Percentiles rank a stretch among this genome's conserved stretches.
phyloP scores from a whole-genome alignment of 371 early-diverging fungal genomes.

The Mucor circinelloides region DNA sequence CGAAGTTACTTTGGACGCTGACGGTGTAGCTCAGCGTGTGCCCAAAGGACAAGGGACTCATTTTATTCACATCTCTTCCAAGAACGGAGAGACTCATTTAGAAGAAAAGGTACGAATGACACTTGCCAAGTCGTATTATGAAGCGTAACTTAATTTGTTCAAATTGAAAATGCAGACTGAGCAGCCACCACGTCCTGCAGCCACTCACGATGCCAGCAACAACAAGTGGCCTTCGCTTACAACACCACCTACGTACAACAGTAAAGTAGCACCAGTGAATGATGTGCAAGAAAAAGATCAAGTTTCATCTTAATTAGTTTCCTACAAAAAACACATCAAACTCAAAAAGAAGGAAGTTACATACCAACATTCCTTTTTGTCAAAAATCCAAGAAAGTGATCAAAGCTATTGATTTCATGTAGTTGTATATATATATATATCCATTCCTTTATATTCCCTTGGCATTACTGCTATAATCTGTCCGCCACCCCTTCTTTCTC shows the following conservation, averaged over 20 bases:
- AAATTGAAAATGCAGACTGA: slow-evolving; percentile 18
- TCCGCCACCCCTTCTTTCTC: neutral
- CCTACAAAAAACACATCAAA: slow-evolving; percentile 2
- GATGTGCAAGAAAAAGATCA: slow-evolving; percentile 8
- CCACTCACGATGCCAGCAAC: slow-evolving; percentile 4
- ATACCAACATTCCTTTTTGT: neutral
- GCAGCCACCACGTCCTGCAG: slow-evolving; percentile 7
- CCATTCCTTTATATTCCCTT: slow-evolving; percentile 4
- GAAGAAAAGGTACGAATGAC: slow-evolving; percentile 36
- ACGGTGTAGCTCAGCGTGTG: slow-evolving; percentile 50
- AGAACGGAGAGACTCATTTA: slow-evolving; percentile 35
- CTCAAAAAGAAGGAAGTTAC: slow-evolving; percentile 2
- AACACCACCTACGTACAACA: slow-evolving; percentile 18
- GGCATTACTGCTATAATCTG: neutral
- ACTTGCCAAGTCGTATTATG: too few species aligned
- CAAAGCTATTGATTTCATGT: slow-evolving; percentile 1
- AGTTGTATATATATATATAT: slow-evolving; percentile 3
- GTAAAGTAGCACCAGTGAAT: slow-evolving; percentile 15
- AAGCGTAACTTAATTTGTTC: neutral
- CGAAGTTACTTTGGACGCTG: slow-evolving; percentile 46
- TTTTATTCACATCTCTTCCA: slow-evolving; percentile 41
- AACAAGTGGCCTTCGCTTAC: slow-evolving; percentile 16
- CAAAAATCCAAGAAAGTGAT: neutral
- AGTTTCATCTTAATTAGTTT: slow-evolving; percentile 1
- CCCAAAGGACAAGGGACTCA: slow-evolving; percentile 52